A percentile compares a stretch with the other conserved stretches of the same genome.
Conservation (phyloP, 768 basidiomycete species). For the Trametes coccinea region DNA sequence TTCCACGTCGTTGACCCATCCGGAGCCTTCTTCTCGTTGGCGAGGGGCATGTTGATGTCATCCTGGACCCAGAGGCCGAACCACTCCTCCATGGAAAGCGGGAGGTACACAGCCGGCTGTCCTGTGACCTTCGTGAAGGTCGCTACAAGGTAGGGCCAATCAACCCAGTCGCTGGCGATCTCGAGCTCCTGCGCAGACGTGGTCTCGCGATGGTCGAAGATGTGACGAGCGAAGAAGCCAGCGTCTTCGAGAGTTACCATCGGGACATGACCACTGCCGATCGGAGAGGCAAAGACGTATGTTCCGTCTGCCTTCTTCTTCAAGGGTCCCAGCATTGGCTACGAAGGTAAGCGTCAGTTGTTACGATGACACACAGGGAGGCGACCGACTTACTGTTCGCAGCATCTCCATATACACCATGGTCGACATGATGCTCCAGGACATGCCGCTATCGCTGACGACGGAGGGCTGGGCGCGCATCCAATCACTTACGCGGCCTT, state of each 20-base stretch:
- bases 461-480: slow-evolving; percentile 38
- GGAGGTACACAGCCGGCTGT: slow-evolving; percentile 24
- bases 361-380: no score
- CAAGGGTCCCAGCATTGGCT: slow-evolving; percentile 27
- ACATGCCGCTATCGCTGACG: slow-evolving; percentile 33
- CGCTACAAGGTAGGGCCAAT: slow-evolving; percentile 29
- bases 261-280: slow-evolving; percentile 30
- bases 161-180: slow-evolving; percentile 30
- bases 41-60: slow-evolving; percentile 8
- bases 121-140: slow-evolving; percentile 34
- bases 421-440: slow-evolving; percentile 41
- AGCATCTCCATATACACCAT: slow-evolving; percentile 25
- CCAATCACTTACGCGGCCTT: slow-evolving; percentile 43
- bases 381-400: no score
- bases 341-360: background rate
- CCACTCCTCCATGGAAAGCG: slow-evolving; percentile 11
- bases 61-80: no score
- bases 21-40: slow-evolving; percentile 15
- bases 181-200: slow-evolving; percentile 30
- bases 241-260: slow-evolving; percentile 34
- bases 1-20: slow-evolving; percentile 28
- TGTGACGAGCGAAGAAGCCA: slow-evolving; percentile 33
- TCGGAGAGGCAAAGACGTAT: slow-evolving; percentile 30
- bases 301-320: slow-evolving; percentile 31
- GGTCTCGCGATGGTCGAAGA: slow-evolving; percentile 31